Evolutionary conservation across 345 rosid genomes (phyloP).

Genomic region (Toxicodendron radicans): DNA sequence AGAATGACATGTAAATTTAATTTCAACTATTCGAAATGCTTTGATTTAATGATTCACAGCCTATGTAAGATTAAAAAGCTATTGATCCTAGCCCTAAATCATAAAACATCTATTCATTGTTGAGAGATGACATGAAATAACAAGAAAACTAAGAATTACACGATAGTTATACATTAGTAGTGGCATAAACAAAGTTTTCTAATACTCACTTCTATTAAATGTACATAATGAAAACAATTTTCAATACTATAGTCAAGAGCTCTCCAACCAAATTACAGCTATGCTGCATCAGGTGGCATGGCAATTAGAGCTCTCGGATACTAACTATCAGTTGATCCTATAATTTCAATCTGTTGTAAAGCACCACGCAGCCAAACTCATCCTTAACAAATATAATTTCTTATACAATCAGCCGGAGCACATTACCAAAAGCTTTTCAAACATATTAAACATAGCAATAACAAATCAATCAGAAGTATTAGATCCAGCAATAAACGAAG

Average conservation of each 20-base stretch:
- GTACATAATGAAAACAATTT: neutral
- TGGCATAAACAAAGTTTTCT: neutral
- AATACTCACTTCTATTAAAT: neutral
- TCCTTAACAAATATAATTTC: neutral
- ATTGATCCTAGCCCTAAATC: too few relatives aligned
- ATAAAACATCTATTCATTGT: too few relatives aligned
- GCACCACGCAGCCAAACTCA: neutral
- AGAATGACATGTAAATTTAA: too few relatives aligned
- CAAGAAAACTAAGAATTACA: neutral
- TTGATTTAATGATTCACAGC: too few relatives aligned
- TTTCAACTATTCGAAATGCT: too few relatives aligned
- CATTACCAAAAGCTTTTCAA: neutral
- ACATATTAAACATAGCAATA: too few relatives aligned
- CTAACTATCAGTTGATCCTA: neutral
- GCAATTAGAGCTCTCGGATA: neutral
- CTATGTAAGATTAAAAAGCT: too few relatives aligned
- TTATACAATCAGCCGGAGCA: neutral
- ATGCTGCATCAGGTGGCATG: neutral
- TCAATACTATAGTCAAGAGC: too few relatives aligned
- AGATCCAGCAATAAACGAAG: conserved; percentile 1
- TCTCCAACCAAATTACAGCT: neutral
- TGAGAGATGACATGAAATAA: too few relatives aligned
- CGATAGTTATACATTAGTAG: neutral
- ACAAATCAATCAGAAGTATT: neutral
- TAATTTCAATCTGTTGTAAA: too few relatives aligned